Percentiles rank a stretch among this genome's conserved stretches.
phyloP scores from a whole-genome alignment of 2,329 filamentous ascomycete species.

The Allantophomopsis lycopodina region DNA sequence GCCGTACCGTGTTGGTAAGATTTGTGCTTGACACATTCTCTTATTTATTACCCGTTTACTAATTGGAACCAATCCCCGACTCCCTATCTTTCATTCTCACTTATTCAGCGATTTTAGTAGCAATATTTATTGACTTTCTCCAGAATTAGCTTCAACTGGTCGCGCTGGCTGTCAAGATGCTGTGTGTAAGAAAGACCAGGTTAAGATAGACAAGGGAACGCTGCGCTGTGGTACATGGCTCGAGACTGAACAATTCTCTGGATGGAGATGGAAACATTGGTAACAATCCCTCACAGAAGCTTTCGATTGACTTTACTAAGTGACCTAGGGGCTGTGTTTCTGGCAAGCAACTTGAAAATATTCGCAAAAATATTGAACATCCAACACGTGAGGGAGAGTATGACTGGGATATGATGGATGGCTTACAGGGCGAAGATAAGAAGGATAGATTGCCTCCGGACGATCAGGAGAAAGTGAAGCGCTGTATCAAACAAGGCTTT shows the following conservation, averaged over 20 bases:
- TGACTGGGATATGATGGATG: conserved; percentile 30
- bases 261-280: conserved; percentile 81
- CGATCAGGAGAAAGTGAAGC: conserved; percentile 58
- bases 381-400: conserved; percentile 33
- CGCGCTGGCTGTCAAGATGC: conserved; percentile 63
- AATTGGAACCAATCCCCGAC: too few species aligned
- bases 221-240: conserved; percentile 68
- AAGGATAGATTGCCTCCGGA: conserved; percentile 32
- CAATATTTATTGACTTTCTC: not conserved
- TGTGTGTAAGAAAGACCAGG: conserved; percentile 53
- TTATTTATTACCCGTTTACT: too few species aligned
- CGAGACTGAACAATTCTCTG: conserved; percentile 40
- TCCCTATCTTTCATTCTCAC: not conserved
- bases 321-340: conserved; percentile 71
- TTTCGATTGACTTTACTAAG: not conserved
- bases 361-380: conserved; percentile 40
- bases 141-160: conserved; percentile 57
- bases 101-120: not conserved
- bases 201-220: conserved; percentile 69
- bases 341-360: conserved; percentile 54
- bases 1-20: conserved; percentile 13
- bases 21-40: too few species aligned
- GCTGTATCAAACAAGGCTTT: conserved; percentile 62
- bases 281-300: conserved; percentile 25
- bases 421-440: conserved; percentile 73